Evolutionary conservation across 2,329 filamentous ascomycete species (phyloP).

Genomic region (Cladorrhinum sp.): DNA sequence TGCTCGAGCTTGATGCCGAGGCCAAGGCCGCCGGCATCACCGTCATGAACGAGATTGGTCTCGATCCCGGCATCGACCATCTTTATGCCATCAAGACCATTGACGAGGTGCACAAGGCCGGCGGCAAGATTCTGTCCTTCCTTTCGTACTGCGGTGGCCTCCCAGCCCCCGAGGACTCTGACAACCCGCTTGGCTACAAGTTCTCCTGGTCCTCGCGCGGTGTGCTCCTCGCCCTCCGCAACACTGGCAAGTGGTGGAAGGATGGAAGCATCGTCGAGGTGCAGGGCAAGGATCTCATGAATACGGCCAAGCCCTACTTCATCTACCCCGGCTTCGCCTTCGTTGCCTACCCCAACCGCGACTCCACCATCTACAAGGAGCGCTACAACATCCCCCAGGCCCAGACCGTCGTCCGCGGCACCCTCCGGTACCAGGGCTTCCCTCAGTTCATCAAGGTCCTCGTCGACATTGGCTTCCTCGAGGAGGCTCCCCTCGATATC

Average conservation of each 20-base stretch:
- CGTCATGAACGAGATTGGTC: conserved; percentile 94
- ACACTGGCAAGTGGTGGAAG: conserved; percentile 79
- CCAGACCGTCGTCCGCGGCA: conserved; percentile 72
- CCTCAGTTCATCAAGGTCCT: conserved; percentile 85
- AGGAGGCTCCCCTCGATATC: conserved; percentile 62
- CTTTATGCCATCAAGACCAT: conserved; percentile 85
- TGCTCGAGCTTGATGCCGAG: conserved; percentile 80
- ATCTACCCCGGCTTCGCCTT: conserved; percentile 85
- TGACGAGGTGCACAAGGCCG: conserved; percentile 77
- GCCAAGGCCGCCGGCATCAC: conserved; percentile 90
- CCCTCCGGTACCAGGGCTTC: conserved; percentile 84
- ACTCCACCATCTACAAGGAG: conserved; percentile 83
- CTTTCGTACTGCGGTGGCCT: conserved; percentile 82
- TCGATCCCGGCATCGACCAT: conserved; percentile 72
- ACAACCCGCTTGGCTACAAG: conserved; percentile 92
- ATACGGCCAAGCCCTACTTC: conserved; percentile 79
- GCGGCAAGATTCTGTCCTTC: conserved; percentile 83
- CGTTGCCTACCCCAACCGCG: conserved; percentile 90
- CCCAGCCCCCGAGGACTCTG: conserved; percentile 67
- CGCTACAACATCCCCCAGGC: conserved; percentile 91
- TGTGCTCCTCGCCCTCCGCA: conserved; percentile 81
- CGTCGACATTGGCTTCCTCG: conserved; percentile 86
- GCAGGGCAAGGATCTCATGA: conserved; percentile 72
- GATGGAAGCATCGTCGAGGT: conserved; percentile 72
- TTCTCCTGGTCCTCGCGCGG: conserved; percentile 79